phyloP scores from a whole-genome alignment of 352 stramenopile species.

The Globisporangium sylvaticum region DNA sequence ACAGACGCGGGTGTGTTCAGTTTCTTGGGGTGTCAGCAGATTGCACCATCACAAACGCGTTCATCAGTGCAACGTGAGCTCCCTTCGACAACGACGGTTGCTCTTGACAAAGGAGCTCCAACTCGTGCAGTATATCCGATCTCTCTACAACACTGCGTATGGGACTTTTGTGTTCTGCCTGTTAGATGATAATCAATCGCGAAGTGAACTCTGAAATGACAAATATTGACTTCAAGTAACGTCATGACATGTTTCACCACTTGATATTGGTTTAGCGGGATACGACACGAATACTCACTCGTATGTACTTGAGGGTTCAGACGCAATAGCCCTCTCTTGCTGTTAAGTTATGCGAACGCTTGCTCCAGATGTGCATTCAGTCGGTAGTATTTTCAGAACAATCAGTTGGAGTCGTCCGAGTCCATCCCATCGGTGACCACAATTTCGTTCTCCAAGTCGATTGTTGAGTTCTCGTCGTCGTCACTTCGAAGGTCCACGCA shows the following conservation, averaged over 20 bases:
- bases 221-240: neutral
- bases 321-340: neutral
- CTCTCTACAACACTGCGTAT: conserved; percentile 28
- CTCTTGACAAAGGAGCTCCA: neutral
- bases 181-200: neutral
- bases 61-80: conserved; percentile 68
- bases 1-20: conserved; percentile 58
- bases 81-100: conserved; percentile 75
- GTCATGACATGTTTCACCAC: neutral
- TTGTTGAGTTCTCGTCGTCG: conserved; percentile 15
- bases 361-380: neutral
- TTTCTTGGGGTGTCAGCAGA: conserved; percentile 77
- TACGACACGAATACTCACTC: neutral
- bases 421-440: neutral
- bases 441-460: conserved; percentile 20
- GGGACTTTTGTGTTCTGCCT: conserved; percentile 6
- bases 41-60: conserved; percentile 68
- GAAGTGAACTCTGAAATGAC: neutral
- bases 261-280: neutral
- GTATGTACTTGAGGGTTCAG: neutral
- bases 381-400: neutral
- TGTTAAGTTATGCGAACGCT: neutral
- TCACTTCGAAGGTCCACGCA: conserved; percentile 4
- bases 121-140: conserved; percentile 17
- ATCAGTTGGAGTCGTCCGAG: conserved; percentile 7